Evolutionary conservation across 805 yeast species (phyloP).

Genomic region (Metschnikowia koreensis): DNA sequence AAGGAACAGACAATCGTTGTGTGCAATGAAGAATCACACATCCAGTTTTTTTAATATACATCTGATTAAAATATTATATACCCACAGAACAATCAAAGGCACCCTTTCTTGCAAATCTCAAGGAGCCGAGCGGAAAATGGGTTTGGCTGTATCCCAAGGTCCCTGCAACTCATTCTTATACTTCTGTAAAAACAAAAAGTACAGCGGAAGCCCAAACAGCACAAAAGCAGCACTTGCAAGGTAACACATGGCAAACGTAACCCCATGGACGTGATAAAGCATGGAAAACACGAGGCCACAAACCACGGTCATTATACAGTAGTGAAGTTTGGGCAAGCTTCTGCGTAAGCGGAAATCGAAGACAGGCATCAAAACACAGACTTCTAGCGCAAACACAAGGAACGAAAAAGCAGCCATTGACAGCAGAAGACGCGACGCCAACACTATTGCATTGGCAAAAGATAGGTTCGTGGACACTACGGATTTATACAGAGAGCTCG

Average conservation of each 20-base stretch:
- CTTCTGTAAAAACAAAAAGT: constrained; percentile 68
- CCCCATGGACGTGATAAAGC: constrained; percentile 23
- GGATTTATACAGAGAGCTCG: constrained; percentile 39
- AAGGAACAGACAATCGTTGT: no score
- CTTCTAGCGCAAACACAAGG: constrained; percentile 67
- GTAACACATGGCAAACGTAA: constrained; percentile 46
- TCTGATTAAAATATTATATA: not conserved
- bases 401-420: constrained; percentile 81
- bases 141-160: constrained; percentile 90
- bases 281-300: constrained; percentile 26
- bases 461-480: constrained; percentile 79
- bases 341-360: constrained; percentile 61
- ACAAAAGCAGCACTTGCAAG: constrained; percentile 50
- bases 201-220: constrained; percentile 52
- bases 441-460: constrained; percentile 79
- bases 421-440: constrained; percentile 81
- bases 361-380: constrained; percentile 70
- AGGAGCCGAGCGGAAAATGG: constrained; percentile 39
- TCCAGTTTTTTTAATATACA: no score
- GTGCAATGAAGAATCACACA: no score
- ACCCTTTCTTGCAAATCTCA: not conserved
- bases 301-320: constrained; percentile 25
- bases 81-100: not conserved
- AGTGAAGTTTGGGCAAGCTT: constrained; percentile 25
- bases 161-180: constrained; percentile 86